phyloP scores from a whole-genome alignment of 805 yeast species.

The Yarrowia sp. region DNA sequence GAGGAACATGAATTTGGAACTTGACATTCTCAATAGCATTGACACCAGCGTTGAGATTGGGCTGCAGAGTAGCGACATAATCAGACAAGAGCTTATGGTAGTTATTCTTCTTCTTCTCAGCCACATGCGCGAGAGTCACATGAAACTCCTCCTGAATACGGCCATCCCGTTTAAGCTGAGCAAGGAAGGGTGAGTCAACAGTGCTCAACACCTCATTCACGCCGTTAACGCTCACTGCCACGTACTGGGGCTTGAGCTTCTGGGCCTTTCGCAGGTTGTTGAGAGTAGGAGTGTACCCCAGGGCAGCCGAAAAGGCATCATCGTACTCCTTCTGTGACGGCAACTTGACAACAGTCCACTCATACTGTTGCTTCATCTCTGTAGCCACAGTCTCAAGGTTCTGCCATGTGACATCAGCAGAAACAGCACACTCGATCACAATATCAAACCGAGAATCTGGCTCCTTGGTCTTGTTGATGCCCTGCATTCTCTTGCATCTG shows the following conservation, averaged over 20 bases:
- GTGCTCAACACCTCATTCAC: neutral
- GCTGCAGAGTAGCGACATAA: neutral
- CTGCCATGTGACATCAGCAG: slow-evolving; percentile 46
- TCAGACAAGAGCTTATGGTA: neutral
- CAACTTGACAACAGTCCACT: slow-evolving; percentile 42
- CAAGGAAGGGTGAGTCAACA: neutral
- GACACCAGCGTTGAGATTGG: neutral
- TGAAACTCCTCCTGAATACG: slow-evolving; percentile 34
- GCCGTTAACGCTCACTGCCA: slow-evolving; percentile 42
- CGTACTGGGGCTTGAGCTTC: slow-evolving; percentile 38
- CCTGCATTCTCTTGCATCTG: slow-evolving; percentile 67
- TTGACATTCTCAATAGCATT: neutral
- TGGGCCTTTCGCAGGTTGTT: slow-evolving; percentile 38
- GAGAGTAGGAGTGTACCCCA: slow-evolving; percentile 52
- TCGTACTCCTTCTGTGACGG: slow-evolving; percentile 46
- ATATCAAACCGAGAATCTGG: slow-evolving; percentile 71
- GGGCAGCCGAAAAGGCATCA: slow-evolving; percentile 52
- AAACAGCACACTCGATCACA: slow-evolving; percentile 50
- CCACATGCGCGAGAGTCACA: slow-evolving; percentile 37
- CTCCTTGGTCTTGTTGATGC: slow-evolving; percentile 42
- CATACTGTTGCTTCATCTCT: slow-evolving; percentile 43
- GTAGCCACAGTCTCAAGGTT: slow-evolving; percentile 49
- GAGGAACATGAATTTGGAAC: neutral
- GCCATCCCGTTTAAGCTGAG: neutral
- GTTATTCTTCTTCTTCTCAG: slow-evolving; percentile 8